phyloP scores from a whole-genome alignment of 805 yeast genomes.

The Candida takata region DNA sequence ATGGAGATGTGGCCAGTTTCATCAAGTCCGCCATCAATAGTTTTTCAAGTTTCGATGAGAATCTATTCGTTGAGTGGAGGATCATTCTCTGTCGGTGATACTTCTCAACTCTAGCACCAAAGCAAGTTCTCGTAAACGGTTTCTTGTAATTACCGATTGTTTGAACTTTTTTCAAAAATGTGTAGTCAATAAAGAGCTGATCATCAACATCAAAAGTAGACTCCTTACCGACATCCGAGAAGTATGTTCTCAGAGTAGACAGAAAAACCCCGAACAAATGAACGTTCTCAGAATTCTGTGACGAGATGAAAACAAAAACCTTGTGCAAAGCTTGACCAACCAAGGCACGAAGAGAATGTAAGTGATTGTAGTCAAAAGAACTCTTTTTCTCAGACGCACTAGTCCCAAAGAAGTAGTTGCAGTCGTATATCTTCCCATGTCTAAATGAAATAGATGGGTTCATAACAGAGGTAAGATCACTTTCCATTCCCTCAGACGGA shows the following conservation, averaged over 20 bases:
- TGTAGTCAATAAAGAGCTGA: slow-evolving; percentile 44
- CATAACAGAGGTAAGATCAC: slow-evolving; percentile 36
- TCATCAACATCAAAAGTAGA: slow-evolving; percentile 51
- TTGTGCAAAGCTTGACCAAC: slow-evolving; percentile 62
- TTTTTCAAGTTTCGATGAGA: slow-evolving; percentile 60
- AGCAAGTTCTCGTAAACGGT: slow-evolving; percentile 68
- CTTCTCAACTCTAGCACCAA: slow-evolving; percentile 68
- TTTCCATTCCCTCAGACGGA: slow-evolving; percentile 25
- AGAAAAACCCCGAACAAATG: slow-evolving; percentile 54
- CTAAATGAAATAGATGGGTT: slow-evolving; percentile 51
- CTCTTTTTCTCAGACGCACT: slow-evolving; percentile 37
- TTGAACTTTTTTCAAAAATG: slow-evolving; percentile 52
- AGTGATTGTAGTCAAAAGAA: slow-evolving; percentile 36
- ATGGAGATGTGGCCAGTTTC: slow-evolving; percentile 57
- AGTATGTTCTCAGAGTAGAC: slow-evolving; percentile 67
- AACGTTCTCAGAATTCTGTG: slow-evolving; percentile 55
- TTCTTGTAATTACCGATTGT: slow-evolving; percentile 55
- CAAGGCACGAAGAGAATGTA: slow-evolving; percentile 55
- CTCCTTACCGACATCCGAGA: slow-evolving; percentile 73
- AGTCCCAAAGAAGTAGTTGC: slow-evolving; percentile 58
- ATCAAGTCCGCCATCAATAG: slow-evolving; percentile 59
- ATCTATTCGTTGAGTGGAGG: slow-evolving; percentile 64
- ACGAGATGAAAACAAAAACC: slow-evolving; percentile 39
- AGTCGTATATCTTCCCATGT: slow-evolving; percentile 54
- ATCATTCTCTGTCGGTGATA: slow-evolving; percentile 71